phyloP scores from a whole-genome alignment of 768 basidiomycete genomes.

The Pleurotus giganteus region DNA sequence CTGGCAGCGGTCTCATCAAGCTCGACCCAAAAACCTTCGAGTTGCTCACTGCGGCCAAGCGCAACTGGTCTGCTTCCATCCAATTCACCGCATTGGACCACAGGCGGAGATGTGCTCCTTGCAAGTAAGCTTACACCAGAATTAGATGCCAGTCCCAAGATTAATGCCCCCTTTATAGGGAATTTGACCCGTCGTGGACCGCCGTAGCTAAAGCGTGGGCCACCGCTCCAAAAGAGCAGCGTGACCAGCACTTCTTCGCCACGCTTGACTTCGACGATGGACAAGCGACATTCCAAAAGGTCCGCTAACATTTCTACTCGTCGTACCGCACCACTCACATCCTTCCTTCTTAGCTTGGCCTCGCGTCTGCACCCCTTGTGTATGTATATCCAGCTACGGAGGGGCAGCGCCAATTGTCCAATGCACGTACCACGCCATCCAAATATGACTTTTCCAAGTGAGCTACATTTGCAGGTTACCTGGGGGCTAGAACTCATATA shows the following conservation, averaged over 20 bases:
- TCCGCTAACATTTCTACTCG: conserved; percentile 23
- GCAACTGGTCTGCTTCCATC: conserved; percentile 86
- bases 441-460: conserved; percentile 82
- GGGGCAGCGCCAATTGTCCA: conserved; percentile 64
- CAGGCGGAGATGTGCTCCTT: conserved; percentile 84
- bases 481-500: neutral
- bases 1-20: conserved; percentile 77
- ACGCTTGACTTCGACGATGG: conserved; percentile 85
- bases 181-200: conserved; percentile 84
- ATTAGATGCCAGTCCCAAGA: neutral
- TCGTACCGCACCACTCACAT: neutral
- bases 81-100: conserved; percentile 86
- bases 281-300: conserved; percentile 77
- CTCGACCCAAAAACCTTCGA: conserved; percentile 78
- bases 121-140: conserved; percentile 61
- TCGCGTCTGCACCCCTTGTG: conserved; percentile 84
- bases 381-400: conserved; percentile 69
- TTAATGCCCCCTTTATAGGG: conserved; percentile 40
- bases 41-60: conserved; percentile 67
- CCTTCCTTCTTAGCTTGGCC: conserved; percentile 54
- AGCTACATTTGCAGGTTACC: conserved; percentile 15
- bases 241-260: conserved; percentile 89
- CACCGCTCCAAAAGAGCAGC: conserved; percentile 52
- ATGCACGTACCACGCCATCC: conserved; percentile 51
- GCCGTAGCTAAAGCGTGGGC: conserved; percentile 85